phyloP scores from a whole-genome alignment of 768 basidiomycete species.

The Russula sp. region DNA sequence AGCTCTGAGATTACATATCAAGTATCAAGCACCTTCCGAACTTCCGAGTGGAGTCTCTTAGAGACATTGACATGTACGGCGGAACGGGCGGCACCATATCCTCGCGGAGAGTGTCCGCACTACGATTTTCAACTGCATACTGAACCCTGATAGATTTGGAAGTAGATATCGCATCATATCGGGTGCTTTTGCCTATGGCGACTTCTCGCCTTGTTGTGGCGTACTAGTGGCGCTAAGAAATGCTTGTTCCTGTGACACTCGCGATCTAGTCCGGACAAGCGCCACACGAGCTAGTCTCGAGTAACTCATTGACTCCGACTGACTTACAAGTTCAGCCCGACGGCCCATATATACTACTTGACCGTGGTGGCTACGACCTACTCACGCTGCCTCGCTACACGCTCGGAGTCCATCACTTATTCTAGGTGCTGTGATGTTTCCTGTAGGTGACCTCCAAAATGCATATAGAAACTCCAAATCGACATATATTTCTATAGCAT shows the following conservation, averaged over 20 bases:
- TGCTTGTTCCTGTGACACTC: neutral
- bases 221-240: neutral
- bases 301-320: too few relatives aligned
- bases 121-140: neutral
- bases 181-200: neutral
- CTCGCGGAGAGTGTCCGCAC: neutral
- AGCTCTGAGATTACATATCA: too few relatives aligned
- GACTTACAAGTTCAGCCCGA: too few relatives aligned
- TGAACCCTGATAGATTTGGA: neutral
- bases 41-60: too few relatives aligned
- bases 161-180: neutral
- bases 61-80: too few relatives aligned
- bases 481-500: neutral
- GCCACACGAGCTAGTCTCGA: too few relatives aligned
- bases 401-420: neutral
- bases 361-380: too few relatives aligned
- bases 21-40: too few relatives aligned
- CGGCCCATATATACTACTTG: too few relatives aligned
- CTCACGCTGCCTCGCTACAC: too few relatives aligned
- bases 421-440: neutral
- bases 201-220: neutral
- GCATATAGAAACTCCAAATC: neutral
- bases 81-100: neutral
- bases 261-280: too few relatives aligned
- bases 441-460: neutral